phyloP scores from a whole-genome alignment of 2,329 filamentous ascomycete species.

The Diplodia seriata region DNA sequence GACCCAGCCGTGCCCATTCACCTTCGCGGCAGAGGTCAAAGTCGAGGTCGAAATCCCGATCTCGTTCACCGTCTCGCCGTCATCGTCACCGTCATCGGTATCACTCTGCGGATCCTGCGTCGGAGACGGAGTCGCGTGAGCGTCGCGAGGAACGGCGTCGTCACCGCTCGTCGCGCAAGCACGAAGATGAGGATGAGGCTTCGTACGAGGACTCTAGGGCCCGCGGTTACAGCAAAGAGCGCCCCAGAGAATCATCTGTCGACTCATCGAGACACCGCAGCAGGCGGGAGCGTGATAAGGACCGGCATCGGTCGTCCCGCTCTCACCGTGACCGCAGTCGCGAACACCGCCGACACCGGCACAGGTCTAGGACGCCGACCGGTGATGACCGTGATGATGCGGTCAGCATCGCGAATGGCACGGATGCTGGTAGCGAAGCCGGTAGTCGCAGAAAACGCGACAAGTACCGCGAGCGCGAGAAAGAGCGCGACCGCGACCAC shows the following conservation, averaged over 20 bases:
- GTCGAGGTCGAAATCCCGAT: conserved; percentile 46
- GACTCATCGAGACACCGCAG: conserved; percentile 62
- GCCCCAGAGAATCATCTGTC: conserved; percentile 70
- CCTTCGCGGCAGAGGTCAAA: conserved; percentile 37
- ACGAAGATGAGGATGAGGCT: conserved; percentile 48
- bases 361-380: conserved; percentile 47
- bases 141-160: conserved; percentile 53
- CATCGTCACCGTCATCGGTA: conserved; percentile 60
- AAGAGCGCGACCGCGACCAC: conserved; percentile 49
- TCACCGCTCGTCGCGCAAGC: conserved; percentile 55
- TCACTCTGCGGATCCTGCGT: conserved; percentile 58
- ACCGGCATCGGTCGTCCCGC: conserved; percentile 53
- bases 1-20: conserved; percentile 51
- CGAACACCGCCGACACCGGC: conserved; percentile 53
- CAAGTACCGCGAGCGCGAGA: conserved; percentile 46
- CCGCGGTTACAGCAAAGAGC: conserved; percentile 50
- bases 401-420: conserved; percentile 38
- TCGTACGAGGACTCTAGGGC: conserved; percentile 53
- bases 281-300: conserved; percentile 51
- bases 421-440: conserved; percentile 43
- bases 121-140: conserved; percentile 43
- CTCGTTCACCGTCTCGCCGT: conserved; percentile 45
- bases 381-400: conserved; percentile 43
- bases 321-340: conserved; percentile 55
- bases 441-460: conserved; percentile 41